Evolutionary conservation across 2,329 filamentous ascomycete species (phyloP).

Genomic region (Pestalotiopsis sp.): DNA sequence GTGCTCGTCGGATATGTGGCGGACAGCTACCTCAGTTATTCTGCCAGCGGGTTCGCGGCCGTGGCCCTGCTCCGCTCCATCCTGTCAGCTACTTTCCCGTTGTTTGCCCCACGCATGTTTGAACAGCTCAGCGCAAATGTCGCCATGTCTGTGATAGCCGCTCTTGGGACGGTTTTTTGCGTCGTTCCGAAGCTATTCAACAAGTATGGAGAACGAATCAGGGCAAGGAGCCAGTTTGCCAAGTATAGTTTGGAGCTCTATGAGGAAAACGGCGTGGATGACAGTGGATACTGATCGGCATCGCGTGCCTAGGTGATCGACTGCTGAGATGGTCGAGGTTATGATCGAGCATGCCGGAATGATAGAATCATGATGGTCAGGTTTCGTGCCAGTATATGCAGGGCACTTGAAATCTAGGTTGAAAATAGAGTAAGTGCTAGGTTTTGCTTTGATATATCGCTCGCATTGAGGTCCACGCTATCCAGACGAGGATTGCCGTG

Average conservation of each 20-base stretch:
- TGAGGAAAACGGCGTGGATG: neutral
- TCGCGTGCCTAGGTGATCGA: neutral
- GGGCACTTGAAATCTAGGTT: neutral
- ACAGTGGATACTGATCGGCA: neutral
- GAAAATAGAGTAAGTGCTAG: neutral
- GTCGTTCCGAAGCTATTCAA: conserved; percentile 23
- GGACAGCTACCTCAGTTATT: conserved; percentile 27
- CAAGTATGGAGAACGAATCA: conserved; percentile 23
- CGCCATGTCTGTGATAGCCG: conserved; percentile 25
- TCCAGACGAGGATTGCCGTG: neutral
- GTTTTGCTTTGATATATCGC: neutral
- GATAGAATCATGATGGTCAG: neutral
- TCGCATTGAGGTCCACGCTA: neutral
- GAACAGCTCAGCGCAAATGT: conserved; percentile 22
- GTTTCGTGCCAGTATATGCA: neutral
- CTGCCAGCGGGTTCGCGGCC: conserved; percentile 27
- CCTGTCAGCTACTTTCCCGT: conserved; percentile 26
- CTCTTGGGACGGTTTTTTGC: conserved; percentile 22
- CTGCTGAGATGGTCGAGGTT: neutral
- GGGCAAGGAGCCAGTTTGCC: conserved; percentile 27
- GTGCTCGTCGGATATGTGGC: conserved; percentile 28
- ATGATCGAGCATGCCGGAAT: neutral
- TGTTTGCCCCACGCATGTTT: conserved; percentile 26
- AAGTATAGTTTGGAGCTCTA: conserved; percentile 21
- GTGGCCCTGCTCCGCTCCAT: conserved; percentile 27